A percentile compares a stretch with the other conserved stretches of the same genome.
Conservation (phyloP, 2,329 filamentous ascomycete genomes). For the Stachybotrys chartarum region DNA sequence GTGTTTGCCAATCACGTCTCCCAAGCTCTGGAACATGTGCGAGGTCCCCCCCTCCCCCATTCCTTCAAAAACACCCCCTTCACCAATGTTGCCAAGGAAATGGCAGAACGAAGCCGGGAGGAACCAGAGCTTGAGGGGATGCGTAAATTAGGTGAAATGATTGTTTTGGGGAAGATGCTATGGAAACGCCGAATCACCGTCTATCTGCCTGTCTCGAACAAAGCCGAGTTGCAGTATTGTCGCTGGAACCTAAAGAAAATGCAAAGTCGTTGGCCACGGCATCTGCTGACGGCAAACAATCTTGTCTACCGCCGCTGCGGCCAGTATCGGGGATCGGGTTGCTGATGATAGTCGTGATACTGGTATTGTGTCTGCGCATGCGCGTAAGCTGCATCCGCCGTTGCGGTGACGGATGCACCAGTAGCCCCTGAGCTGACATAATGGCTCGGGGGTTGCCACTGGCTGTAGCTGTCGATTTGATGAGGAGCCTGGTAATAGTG, state of each 20-base stretch:
- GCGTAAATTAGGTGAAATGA: no score
- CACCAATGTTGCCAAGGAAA: no score
- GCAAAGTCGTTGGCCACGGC: not conserved
- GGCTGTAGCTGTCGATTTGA: constrained; percentile 5
- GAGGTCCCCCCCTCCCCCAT: no score
- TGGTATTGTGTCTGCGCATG: constrained; percentile 12
- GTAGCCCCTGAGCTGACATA: constrained; percentile 5
- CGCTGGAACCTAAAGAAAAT: not conserved
- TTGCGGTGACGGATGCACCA: constrained; percentile 9
- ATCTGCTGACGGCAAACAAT: not conserved
- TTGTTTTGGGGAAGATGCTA: no score
- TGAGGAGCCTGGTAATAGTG: not conserved
- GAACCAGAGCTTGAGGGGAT: no score
- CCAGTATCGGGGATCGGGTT: constrained; percentile 11
- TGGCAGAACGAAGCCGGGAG: no score
- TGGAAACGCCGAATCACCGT: no score
- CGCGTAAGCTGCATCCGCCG: constrained; percentile 4
- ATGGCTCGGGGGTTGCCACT: constrained; percentile 5
- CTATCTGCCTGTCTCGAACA: no score
- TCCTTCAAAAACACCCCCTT: no score
- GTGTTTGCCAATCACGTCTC: no score
- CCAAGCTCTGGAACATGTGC: no score
- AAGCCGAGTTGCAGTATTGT: no score
- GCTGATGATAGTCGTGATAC: constrained; percentile 10
- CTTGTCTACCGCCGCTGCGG: not conserved